A percentile compares a stretch with the other conserved stretches of the same genome.
These are phyloP conservation scores for Cairneyella variabilis DNA, from an alignment of 495 filamentous ascomycete genomes.

Conservation along the genomic window DNA sequence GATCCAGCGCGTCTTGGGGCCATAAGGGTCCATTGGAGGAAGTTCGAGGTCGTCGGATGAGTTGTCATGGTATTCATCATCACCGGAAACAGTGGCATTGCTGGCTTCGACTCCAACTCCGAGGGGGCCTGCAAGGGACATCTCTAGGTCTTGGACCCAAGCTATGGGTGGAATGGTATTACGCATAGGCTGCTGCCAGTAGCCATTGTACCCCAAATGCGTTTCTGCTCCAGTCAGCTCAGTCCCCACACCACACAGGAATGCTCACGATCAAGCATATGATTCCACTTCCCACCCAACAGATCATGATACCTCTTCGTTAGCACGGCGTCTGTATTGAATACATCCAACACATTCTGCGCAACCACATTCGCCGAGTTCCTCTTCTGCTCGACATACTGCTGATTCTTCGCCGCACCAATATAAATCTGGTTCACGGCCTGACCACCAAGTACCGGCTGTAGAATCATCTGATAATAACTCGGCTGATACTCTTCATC, in stretches of 20 bases:
- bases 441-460: constrained; percentile 60
- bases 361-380: constrained; percentile 62
- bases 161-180: constrained; percentile 57
- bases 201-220: constrained; percentile 47
- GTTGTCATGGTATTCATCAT: constrained; percentile 60
- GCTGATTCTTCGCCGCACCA: constrained; percentile 54
- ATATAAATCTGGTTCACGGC: constrained; percentile 61
- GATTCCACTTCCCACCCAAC: constrained; percentile 67
- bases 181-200: constrained; percentile 70
- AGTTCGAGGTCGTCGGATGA: constrained; percentile 51
- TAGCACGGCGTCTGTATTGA: constrained; percentile 58
- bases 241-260: not conserved
- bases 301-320: constrained; percentile 60
- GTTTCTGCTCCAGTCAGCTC: constrained; percentile 34
- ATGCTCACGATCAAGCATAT: constrained; percentile 60
- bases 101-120: constrained; percentile 62
- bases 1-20: constrained; percentile 56
- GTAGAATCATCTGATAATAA: constrained; percentile 68
- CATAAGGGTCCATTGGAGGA: constrained; percentile 59
- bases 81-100: constrained; percentile 63
- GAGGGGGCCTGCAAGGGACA: constrained; percentile 56
- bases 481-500: constrained; percentile 43
- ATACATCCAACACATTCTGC: constrained; percentile 52
- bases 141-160: constrained; percentile 52
- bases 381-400: constrained; percentile 60